phyloP scores from a whole-genome alignment of 306 rosid species.

The Delonix regia region DNA sequence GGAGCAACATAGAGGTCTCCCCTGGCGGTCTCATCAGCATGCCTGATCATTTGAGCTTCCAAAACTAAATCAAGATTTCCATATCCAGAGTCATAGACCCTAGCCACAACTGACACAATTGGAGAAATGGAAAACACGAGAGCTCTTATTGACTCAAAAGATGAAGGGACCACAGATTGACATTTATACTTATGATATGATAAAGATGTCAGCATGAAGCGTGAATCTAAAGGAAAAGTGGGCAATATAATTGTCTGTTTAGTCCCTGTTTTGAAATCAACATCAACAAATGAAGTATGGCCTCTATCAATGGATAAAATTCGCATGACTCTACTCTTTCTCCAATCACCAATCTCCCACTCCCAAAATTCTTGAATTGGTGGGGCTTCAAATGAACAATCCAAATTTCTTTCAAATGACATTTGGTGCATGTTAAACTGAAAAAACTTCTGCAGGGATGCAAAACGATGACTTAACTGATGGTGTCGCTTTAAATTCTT shows the following conservation, averaged over 20 bases:
- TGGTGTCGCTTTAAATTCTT: constrained; percentile 86
- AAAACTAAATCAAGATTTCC: constrained; percentile 61
- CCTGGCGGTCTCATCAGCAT: constrained; percentile 54
- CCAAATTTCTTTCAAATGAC: constrained; percentile 45
- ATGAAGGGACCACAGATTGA: constrained; percentile 47
- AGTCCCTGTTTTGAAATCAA: constrained; percentile 68
- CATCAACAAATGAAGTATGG: constrained; percentile 71
- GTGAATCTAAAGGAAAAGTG: constrained; percentile 92
- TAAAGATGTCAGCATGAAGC: constrained; percentile 68
- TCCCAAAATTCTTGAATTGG: constrained; percentile 83
- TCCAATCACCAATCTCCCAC: constrained; percentile 99
- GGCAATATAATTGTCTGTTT: constrained; percentile 69
- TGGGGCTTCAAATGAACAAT: constrained; percentile 63
- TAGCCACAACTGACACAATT: constrained; percentile 63
- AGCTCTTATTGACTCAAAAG: constrained; percentile 73
- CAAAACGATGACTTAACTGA: constrained; percentile 50
- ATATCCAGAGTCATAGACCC: constrained; percentile 67
- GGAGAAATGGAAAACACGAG: constrained; percentile 79
- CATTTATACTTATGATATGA: constrained; percentile 64
- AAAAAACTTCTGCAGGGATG: constrained; percentile 53
- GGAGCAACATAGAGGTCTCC: constrained; percentile 75
- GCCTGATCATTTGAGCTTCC: constrained; percentile 63
- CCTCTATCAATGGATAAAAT: constrained; percentile 88
- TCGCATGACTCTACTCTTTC: constrained; percentile 80
- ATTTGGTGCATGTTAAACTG: constrained; percentile 65